Evolutionary conservation across 768 basidiomycete species (phyloP).

Genomic region (Rhodosporidiobolus odoratus): DNA sequence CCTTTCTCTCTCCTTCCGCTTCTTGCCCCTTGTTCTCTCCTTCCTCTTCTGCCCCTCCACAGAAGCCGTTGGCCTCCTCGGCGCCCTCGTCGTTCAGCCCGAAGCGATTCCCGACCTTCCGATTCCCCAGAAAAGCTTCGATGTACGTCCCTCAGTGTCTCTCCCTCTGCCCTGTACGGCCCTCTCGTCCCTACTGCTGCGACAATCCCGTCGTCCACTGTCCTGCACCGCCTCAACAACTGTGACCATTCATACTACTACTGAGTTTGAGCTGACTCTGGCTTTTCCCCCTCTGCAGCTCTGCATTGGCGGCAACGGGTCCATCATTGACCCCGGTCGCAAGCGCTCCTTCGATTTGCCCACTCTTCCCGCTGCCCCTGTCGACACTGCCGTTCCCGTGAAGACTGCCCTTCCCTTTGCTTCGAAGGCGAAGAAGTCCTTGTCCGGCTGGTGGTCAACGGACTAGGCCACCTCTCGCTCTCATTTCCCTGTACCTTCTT

Average conservation of each 20-base stretch:
- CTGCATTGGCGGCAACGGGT: neutral
- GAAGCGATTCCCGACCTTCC: neutral
- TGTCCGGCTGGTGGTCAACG: too few species aligned
- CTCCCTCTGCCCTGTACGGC: neutral
- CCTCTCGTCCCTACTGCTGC: too few species aligned
- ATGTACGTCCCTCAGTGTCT: neutral
- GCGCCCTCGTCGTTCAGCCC: constrained; percentile 12
- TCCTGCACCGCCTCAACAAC: neutral
- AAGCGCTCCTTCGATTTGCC: neutral
- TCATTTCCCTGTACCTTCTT: too few species aligned
- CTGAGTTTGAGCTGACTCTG: neutral
- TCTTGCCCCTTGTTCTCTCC: neutral
- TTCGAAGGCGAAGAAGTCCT: neutral
- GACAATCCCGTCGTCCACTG: too few species aligned
- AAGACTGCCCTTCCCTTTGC: too few species aligned
- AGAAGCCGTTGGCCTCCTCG: constrained; percentile 8
- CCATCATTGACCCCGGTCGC: constrained; percentile 4
- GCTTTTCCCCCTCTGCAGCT: neutral
- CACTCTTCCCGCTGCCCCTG: neutral
- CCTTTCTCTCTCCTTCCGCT: neutral
- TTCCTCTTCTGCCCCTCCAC: neutral
- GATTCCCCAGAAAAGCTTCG: constrained; percentile 3
- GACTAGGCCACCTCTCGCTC: too few species aligned
- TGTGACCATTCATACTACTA: neutral
- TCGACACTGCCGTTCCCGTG: neutral